A percentile compares a stretch with the other conserved stretches of the same genome.
Conservation (phyloP, 2,329 filamentous ascomycete genomes). For the Pseudocercospora musae region DNA sequence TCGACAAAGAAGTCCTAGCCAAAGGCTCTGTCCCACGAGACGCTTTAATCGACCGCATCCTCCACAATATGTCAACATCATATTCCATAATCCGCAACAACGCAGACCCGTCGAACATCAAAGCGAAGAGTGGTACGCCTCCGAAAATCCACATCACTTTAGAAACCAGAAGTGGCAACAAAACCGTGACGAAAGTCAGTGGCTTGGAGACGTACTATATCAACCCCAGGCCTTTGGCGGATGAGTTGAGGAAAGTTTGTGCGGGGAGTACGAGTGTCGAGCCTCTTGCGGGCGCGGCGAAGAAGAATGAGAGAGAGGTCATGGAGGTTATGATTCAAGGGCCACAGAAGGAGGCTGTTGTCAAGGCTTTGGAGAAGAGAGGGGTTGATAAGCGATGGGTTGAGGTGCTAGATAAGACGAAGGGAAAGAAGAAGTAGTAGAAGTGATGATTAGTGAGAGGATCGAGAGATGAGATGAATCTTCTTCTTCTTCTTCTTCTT, state of each 20-base stretch:
- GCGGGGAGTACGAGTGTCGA: constrained; percentile 65
- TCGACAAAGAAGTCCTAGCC: constrained; percentile 56
- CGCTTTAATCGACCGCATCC: constrained; percentile 57
- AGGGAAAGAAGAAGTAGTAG: constrained; percentile 55
- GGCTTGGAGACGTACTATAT: constrained; percentile 62
- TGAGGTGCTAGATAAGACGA: constrained; percentile 65
- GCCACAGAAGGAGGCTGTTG: constrained; percentile 59
- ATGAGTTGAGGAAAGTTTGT: constrained; percentile 65
- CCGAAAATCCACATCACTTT: constrained; percentile 60
- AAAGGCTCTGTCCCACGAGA: constrained; percentile 59
- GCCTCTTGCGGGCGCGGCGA: constrained; percentile 57
- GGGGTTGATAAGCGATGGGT: constrained; percentile 60
- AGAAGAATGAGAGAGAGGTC: constrained; percentile 59
- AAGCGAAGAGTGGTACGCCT: constrained; percentile 58
- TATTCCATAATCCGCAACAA: constrained; percentile 55
- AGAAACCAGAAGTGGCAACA: constrained; percentile 64
- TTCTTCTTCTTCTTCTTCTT: no score
- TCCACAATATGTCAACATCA: constrained; percentile 55
- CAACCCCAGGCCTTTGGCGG: constrained; percentile 57
- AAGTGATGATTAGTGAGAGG: not conserved
- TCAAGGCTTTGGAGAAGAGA: constrained; percentile 57
- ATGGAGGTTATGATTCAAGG: constrained; percentile 68
- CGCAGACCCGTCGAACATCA: constrained; percentile 44
- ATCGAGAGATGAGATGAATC: not conserved
- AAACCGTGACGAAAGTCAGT: constrained; percentile 61